These are phyloP conservation scores for Aureobasidium sp. DNA, from an alignment of 2,329 filamentous ascomycete genomes.

Conservation along the genomic window DNA sequence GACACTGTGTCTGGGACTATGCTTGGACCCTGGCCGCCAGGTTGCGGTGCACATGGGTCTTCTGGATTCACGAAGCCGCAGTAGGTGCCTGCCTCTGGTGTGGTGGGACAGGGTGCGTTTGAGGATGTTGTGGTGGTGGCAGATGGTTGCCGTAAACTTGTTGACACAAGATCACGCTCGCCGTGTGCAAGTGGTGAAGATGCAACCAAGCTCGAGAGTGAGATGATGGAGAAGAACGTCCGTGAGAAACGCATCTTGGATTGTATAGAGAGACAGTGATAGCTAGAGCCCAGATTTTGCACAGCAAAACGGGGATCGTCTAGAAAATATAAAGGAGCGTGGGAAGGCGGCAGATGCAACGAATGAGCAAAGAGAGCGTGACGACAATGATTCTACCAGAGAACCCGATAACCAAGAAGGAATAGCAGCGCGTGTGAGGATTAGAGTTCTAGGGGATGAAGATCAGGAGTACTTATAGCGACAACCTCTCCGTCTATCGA, in stretches of 20 bases:
- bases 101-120: constrained; percentile 24
- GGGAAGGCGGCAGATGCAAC: no score
- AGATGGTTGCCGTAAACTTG: neutral
- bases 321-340: neutral
- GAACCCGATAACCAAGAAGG: neutral
- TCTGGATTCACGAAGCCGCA: constrained; percentile 34
- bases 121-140: constrained; percentile 22
- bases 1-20: constrained; percentile 21
- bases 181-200: neutral
- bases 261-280: neutral
- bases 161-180: neutral
- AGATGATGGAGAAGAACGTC: neutral
- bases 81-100: constrained; percentile 29
- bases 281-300: neutral
- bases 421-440: neutral
- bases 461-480: neutral
- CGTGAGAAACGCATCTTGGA: neutral
- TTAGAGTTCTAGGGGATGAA: constrained; percentile 6
- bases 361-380: neutral
- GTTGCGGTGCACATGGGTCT: constrained; percentile 23
- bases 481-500: neutral
- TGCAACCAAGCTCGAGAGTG: constrained; percentile 1
- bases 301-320: neutral
- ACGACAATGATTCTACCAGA: neutral
- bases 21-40: constrained; percentile 22